These are phyloP conservation scores for Prunella vulgaris DNA, from an alignment of 257 asterid genomes.

Conservation along the genomic window DNA sequence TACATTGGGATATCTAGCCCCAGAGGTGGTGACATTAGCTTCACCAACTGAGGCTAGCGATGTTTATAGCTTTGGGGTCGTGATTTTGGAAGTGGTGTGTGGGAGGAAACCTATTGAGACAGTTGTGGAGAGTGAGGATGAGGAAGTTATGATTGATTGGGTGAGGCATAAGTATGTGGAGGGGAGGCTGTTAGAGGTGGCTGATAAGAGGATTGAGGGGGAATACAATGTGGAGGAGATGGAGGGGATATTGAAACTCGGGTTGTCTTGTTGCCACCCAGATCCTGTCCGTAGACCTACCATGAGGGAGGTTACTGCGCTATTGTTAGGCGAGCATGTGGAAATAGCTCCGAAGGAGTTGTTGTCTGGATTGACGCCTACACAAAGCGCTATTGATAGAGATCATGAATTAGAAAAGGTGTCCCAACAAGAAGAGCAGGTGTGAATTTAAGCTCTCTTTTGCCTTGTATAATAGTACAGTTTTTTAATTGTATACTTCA, in stretches of 20 bases:
- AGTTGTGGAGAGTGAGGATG: constrained; percentile 48
- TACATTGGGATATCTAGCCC: constrained; percentile 77
- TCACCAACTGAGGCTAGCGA: constrained; percentile 68
- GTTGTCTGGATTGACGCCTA: constrained; percentile 35
- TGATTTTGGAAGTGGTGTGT: constrained; percentile 74
- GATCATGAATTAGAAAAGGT: no score
- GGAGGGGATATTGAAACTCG: constrained; percentile 69
- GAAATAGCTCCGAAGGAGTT: constrained; percentile 45
- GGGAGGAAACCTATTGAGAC: constrained; percentile 64
- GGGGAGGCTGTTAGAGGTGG: constrained; percentile 52
- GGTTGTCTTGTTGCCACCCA: constrained; percentile 75
- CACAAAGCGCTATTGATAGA: constrained; percentile 5
- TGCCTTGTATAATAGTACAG: neutral
- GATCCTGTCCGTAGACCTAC: constrained; percentile 75
- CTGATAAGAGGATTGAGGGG: constrained; percentile 56
- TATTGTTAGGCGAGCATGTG: constrained; percentile 52
- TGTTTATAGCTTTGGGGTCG: constrained; percentile 75
- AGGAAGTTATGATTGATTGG: constrained; percentile 72
- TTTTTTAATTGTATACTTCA: constrained; percentile 4
- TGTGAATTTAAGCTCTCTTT: constrained; percentile 29
- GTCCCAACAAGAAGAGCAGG: constrained; percentile 28
- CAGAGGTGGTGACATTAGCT: constrained; percentile 74
- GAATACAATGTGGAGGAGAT: constrained; percentile 62
- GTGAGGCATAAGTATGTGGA: constrained; percentile 56
- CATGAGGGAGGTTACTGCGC: constrained; percentile 62